Evolutionary conservation across 1,139 yeast species (phyloP).

Genomic region (Taiozyma sp.): DNA sequence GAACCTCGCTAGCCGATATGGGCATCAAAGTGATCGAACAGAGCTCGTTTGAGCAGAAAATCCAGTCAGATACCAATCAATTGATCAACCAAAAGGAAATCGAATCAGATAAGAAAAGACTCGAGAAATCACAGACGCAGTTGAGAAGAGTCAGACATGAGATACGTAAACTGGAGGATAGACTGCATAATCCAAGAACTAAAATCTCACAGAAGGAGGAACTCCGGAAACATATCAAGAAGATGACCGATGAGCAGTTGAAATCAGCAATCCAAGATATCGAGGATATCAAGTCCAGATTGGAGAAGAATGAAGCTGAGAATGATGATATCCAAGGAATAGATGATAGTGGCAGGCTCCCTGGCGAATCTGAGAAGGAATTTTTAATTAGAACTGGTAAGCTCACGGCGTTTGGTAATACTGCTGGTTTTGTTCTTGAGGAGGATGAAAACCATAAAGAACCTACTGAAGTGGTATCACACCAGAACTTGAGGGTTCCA

Average conservation of each 20-base stretch:
- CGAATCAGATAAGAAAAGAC: conserved; percentile 69
- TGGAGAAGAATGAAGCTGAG: conserved; percentile 28
- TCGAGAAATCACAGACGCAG: conserved; percentile 55
- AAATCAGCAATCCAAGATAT: conserved; percentile 52
- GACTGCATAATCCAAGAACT: conserved; percentile 47
- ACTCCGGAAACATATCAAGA: conserved; percentile 48
- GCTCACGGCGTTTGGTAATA: conserved; percentile 87
- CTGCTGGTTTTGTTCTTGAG: conserved; percentile 44
- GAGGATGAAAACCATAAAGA: conserved; percentile 22
- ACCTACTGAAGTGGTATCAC: conserved; percentile 26
- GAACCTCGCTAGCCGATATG: conserved; percentile 17
- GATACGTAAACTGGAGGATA: conserved; percentile 40
- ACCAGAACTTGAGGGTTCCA: conserved; percentile 39
- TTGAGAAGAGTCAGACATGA: conserved; percentile 39
- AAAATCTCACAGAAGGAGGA: conserved; percentile 62
- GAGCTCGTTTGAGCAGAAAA: conserved; percentile 61
- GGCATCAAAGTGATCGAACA: conserved; percentile 65
- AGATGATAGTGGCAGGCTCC: conserved; percentile 31
- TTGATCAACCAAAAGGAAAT: conserved; percentile 56
- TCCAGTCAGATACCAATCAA: conserved; percentile 64
- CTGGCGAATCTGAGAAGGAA: conserved; percentile 75
- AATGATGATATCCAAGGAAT: conserved; percentile 20
- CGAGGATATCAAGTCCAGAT: conserved; percentile 55
- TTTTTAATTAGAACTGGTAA: conserved; percentile 84
- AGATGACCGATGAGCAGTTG: conserved; percentile 48